A percentile compares a stretch with the other conserved stretches of the same genome.
These are phyloP conservation scores for Fragaria iinumae DNA, from an alignment of 306 rosid genomes.

Conservation along the genomic window DNA sequence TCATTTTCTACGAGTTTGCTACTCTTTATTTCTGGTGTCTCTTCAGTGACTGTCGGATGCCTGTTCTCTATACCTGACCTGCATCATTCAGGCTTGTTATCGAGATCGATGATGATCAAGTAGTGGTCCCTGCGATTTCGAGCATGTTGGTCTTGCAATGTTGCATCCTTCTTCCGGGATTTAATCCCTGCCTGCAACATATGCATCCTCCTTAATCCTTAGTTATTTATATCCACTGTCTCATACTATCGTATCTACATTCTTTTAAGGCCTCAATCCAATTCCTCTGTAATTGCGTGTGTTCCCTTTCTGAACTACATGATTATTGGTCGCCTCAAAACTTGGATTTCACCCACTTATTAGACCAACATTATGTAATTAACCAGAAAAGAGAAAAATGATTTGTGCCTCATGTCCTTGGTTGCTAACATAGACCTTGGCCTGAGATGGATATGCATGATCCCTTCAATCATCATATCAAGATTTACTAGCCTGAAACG, in stretches of 20 bases:
- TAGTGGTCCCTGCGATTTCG: not conserved
- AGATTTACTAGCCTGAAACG: not conserved
- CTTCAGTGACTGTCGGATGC: too few relatives aligned
- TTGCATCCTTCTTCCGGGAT: not conserved
- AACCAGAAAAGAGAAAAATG: too few relatives aligned
- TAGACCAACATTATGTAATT: too few relatives aligned
- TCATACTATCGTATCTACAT: not conserved
- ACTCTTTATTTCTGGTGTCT: too few relatives aligned
- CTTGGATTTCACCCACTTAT: not conserved
- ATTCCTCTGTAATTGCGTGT: not conserved
- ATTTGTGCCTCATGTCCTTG: too few relatives aligned
- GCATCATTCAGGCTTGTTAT: not conserved
- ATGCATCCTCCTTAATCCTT: not conserved
- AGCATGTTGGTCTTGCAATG: constrained; percentile 16
- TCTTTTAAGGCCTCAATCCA: not conserved
- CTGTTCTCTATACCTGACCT: too few relatives aligned
- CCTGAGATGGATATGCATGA: not conserved
- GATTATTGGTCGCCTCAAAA: not conserved
- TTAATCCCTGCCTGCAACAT: not conserved
- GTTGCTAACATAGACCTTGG: not conserved
- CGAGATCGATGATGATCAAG: not conserved
- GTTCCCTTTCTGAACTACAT: constrained; percentile 29
- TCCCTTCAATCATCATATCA: not conserved
- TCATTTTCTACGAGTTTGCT: too few relatives aligned
- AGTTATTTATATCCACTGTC: not conserved